These are phyloP conservation scores for Syzygium aqueum DNA, from an alignment of 345 rosid genomes.

Conservation along the genomic window DNA sequence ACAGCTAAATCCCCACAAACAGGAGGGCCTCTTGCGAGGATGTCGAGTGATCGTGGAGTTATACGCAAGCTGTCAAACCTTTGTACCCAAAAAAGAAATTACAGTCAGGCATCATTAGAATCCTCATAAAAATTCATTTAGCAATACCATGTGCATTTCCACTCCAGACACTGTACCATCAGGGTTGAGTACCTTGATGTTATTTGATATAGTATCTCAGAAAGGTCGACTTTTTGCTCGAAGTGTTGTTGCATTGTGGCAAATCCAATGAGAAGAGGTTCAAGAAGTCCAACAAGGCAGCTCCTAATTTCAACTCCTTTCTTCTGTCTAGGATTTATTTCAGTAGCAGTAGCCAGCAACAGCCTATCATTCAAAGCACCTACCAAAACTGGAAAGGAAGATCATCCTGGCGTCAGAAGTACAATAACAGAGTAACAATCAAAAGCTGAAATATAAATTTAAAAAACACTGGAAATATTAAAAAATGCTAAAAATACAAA, in stretches of 20 bases:
- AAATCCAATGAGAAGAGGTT: constrained; percentile 97
- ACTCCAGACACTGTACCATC: background rate
- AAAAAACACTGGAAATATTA: background rate
- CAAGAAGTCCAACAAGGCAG: constrained; percentile 93
- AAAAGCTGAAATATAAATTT: constrained; percentile 1
- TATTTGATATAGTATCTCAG: constrained; percentile 89
- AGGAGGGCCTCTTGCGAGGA: constrained; percentile 85
- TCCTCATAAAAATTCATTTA: background rate
- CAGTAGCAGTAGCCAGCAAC: constrained; percentile 76
- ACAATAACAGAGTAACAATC: background rate
- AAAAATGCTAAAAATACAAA: background rate
- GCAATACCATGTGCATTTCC: background rate
- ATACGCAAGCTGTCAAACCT: constrained; percentile 97
- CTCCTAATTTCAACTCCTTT: constrained; percentile 81
- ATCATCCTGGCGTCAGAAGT: constrained; percentile 7
- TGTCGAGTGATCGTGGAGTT: constrained; percentile 90
- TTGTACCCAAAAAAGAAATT: constrained; percentile 9
- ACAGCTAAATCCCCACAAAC: constrained; percentile 98
- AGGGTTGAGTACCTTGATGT: constrained; percentile 57
- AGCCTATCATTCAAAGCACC: constrained; percentile 94
- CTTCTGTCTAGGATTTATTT: constrained; percentile 81
- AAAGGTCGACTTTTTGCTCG: constrained; percentile 87
- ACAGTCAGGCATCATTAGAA: constrained; percentile 9
- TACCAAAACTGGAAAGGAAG: constrained; percentile 51
- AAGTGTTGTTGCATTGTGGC: constrained; percentile 93